Evolutionary conservation across 805 yeast species (phyloP), one percentile per base, ranked within the genome.

Genomic region (Yarrowia sp.): DNA sequence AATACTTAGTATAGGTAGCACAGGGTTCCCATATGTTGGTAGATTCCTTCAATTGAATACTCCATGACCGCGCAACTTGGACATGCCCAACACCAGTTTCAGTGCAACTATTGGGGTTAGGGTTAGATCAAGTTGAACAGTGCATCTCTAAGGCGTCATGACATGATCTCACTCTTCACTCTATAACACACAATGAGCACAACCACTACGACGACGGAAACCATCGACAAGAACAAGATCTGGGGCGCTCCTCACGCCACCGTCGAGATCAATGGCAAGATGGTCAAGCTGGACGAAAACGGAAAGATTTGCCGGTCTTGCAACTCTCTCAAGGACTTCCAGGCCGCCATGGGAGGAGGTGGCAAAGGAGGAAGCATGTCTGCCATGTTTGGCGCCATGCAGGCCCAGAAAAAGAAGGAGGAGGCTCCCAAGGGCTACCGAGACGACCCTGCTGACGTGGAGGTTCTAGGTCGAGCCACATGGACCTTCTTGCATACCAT

Each of bases 401-500:
- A 54, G 65, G 24, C 66, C 38, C 11, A 22, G 62, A 36, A 54
- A 67, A 46, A 67, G 66, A 54, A 58, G 43, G 51, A 67, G 64
- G 24, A 65, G 49, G 36, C 70, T 68, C 17, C 70, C 72, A 70
- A 71, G n/a, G 65, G 76, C 11, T 52, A 81, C 67, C 78, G 80
- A 62, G 87, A 83, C 30, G 85, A 88, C 67, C 99, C 99, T 0
- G 92, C 98, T 0, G 98, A 92, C 76, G 93, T 89, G 3, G 87
- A 81, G 62, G 80, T 81, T 67, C 75, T 95, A 5, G 99, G 99
- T 0, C 80, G 86, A 54, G 85, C 96, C 0, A 85, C 97, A 2
- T 95, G 99, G 99, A 90, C 96, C 1, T 82, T 93, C 43, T 78
- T 95, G 35, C 99, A 95, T 71, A 82, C 96, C 0, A 82, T 93